Base-by-base conservation (phyloP, 257 asterid genomes). In the Knoxia roxburghii region DNA sequence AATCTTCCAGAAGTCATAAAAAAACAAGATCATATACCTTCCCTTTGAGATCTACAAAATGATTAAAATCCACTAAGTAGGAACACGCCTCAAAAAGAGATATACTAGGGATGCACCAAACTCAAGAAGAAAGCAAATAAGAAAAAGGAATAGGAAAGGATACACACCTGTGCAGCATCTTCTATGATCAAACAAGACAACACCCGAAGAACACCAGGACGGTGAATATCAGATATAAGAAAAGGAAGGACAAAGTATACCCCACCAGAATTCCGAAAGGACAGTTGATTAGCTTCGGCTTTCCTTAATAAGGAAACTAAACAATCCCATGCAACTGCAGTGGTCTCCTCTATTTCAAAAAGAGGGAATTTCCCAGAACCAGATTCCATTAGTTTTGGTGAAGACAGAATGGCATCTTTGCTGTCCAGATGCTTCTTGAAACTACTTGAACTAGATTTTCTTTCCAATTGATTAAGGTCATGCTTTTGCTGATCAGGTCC, bases 181-280 rank as follows among this genome's bases (percentile, higher is more conserved):
- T 94, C 99, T 62, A 81, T 94, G 72, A 94, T 89, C 83, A 94
- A 82, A 83, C 96, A 90, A 71, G 99, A 84, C 80, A 94, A 78
- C 73, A 87, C 85, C 74, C 96, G 84, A 53, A 94, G 93, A 70
- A 87, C 96, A 30, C 99, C 99, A 24, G 86, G 77, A 68, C 98
- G 95, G 73, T 94, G 97, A 40, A 77, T 77, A 74, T 88, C 96
- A 77, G 96, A 84, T 46, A 85, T 92, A 85, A 94, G 79, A 74
- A 94, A 88, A 29, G 99, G 99, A 79, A 94, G 95, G 65, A 84
- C 73, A 76, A 80, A 68, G 41, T 90, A 65, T 71, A 87, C 85
- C 72, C 96, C 99, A 81, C 84, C 82, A 74, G 79, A 90, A 68
- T 90, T 78, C 70, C 98, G 99, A 77, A 94, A 90, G 61, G 89